Base-by-base conservation (phyloP, 208 protist species). In the Vickermania ingenoplastis region DNA sequence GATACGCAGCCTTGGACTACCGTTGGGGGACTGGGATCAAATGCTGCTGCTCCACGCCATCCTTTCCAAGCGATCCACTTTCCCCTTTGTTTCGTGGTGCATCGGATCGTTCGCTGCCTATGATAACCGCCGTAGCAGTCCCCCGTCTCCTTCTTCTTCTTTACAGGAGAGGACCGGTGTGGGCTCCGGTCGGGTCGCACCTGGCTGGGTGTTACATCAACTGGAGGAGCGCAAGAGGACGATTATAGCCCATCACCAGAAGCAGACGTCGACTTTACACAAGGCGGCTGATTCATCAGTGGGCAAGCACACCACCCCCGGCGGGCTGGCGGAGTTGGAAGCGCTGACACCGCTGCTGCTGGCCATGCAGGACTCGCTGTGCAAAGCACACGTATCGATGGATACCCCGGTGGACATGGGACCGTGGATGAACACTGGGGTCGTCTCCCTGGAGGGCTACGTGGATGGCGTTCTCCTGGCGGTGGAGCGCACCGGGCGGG, bases 11-110 rank as follows among this genome's bases (percentile, higher is more conserved):
- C 54, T 91, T 4, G 84, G 85, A 0, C 77, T 71, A 7, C 54
- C 60, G 59, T 71, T 91, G 26, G 67, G 68, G 23, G 82, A 92
- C 57, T 95, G 88, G 88, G 85, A 95, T 63, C 78, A 81, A 41
- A 51, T 85, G 24, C 55, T 69, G 13, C 41, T 86, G 52, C 61
- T 90, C 13, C 60, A 59, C 36, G 56, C 64, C 23, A 53, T 91
- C 1, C 57, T 85, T 23, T 51, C 71, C 1, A 68, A 77, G 48
- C n/a, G 71, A 22, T 73, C 80, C n/a, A 66, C 75, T 22, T 92
- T 91, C 65, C 88, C 88, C 14, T 69, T 52, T 3, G 52, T 91
- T 49, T 73, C 81, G 26, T 63, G 55, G 27, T 55, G 76, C 14
- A 75, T 88, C 51, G 67, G 75, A 25, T 63, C 59, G 58, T 79